Evolutionary conservation across 2,329 filamentous ascomycete species (phyloP).

Genomic region (Penicillium corylophilum): DNA sequence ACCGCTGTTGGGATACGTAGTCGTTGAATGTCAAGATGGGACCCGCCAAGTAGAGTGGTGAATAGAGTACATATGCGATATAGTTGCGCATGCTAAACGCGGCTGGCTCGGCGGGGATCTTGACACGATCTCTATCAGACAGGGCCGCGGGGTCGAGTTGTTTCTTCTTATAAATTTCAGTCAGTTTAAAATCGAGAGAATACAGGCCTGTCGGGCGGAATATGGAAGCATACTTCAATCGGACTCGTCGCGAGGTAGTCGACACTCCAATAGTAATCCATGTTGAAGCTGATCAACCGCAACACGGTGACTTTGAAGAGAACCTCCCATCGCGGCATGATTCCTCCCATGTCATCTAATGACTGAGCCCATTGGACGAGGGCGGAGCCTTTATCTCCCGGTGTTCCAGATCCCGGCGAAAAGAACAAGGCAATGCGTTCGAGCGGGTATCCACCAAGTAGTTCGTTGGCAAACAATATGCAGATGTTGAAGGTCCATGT

Average conservation of each 20-base stretch:
- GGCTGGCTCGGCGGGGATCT: conserved; percentile 65
- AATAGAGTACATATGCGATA: conserved; percentile 84
- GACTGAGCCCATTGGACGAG: conserved; percentile 64
- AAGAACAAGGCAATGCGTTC: conserved; percentile 59
- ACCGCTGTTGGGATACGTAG: conserved; percentile 82
- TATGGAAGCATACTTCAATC: conserved; percentile 68
- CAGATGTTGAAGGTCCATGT: conserved; percentile 91
- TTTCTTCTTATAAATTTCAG: conserved; percentile 79
- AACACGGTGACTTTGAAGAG: conserved; percentile 95
- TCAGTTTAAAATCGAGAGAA: conserved; percentile 3
- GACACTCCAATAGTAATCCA: conserved; percentile 93
- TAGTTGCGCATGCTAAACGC: conserved; percentile 85
- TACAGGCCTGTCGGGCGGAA: background rate
- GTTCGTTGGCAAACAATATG: conserved; percentile 85
- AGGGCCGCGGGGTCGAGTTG: conserved; percentile 84
- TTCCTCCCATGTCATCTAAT: conserved; percentile 75
- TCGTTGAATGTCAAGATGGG: conserved; percentile 98
- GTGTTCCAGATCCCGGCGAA: conserved; percentile 29
- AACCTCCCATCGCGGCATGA: conserved; percentile 94
- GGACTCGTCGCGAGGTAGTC: conserved; percentile 63
- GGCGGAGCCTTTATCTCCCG: conserved; percentile 41
- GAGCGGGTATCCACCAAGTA: conserved; percentile 74
- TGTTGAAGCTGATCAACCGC: conserved; percentile 90
- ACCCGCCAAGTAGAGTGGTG: conserved; percentile 86
- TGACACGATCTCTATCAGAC: conserved; percentile 83